phyloP scores from a whole-genome alignment of 2,329 filamentous ascomycete genomes.

The Zasmidium citrigriseum region DNA sequence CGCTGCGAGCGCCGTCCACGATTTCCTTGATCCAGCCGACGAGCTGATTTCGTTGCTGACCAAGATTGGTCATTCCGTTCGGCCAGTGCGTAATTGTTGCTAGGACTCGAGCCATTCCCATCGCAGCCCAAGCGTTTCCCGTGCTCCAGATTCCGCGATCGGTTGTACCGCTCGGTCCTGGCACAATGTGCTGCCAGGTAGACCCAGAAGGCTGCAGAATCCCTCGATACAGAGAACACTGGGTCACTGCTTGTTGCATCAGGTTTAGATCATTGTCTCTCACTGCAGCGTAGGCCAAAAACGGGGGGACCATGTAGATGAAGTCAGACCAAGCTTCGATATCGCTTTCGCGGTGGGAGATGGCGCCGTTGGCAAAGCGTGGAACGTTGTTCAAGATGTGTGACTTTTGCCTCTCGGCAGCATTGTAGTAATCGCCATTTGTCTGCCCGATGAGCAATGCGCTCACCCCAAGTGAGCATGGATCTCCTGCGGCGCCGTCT shows the following conservation, averaged over 20 bases:
- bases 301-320: conserved; percentile 52
- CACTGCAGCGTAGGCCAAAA: conserved; percentile 49
- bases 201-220: conserved; percentile 37
- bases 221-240: conserved; percentile 46
- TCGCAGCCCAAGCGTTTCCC: conserved; percentile 52
- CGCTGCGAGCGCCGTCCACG: conserved; percentile 19
- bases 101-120: conserved; percentile 49
- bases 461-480: conserved; percentile 49
- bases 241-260: conserved; percentile 40
- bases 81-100: conserved; percentile 39
- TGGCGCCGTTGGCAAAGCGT: conserved; percentile 41
- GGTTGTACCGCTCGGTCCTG: conserved; percentile 22
- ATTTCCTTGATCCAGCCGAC: conserved; percentile 14
- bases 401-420: conserved; percentile 43
- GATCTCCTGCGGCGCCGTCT: conserved; percentile 44
- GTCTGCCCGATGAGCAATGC: conserved; percentile 46
- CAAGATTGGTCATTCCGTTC: neutral
- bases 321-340: conserved; percentile 53
- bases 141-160: conserved; percentile 50
- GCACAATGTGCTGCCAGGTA: conserved; percentile 50
- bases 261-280: conserved; percentile 37
- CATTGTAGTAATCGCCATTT: conserved; percentile 36
- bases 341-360: conserved; percentile 48
- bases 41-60: conserved; percentile 5
- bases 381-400: conserved; percentile 43